phyloP scores from a whole-genome alignment of 2,329 filamentous ascomycete genomes.

The Sclerotinia minor region DNA sequence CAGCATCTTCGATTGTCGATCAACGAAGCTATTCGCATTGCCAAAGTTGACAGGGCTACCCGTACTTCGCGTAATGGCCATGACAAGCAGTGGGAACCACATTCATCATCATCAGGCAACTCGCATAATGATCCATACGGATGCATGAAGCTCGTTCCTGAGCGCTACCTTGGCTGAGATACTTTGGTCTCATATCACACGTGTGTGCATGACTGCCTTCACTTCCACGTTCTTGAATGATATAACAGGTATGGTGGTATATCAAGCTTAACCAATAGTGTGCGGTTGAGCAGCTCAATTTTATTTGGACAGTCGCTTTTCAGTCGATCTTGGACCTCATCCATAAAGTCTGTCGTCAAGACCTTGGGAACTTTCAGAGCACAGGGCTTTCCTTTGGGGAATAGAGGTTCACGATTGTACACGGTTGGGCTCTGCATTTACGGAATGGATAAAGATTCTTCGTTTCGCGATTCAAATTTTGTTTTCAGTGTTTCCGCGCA shows the following conservation, averaged over 20 bases:
- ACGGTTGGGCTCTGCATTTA: not conserved
- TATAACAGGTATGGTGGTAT: not conserved
- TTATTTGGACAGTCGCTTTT: not conserved
- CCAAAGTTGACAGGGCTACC: slow-evolving; percentile 19
- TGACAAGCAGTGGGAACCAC: slow-evolving; percentile 26
- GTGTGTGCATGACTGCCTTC: not conserved
- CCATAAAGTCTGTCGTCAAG: not conserved
- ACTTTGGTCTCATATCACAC: not conserved
- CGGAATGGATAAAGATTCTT: not conserved
- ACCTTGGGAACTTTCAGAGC: not conserved
- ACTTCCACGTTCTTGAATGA: not conserved
- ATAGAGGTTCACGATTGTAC: slow-evolving; percentile 2
- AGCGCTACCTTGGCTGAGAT: slow-evolving; percentile 26
- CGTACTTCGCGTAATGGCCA: slow-evolving; percentile 23
- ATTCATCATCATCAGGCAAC: slow-evolving; percentile 26
- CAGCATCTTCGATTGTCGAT: slow-evolving; percentile 36
- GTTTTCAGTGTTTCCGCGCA: not conserved
- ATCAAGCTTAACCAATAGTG: not conserved
- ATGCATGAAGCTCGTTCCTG: slow-evolving; percentile 35
- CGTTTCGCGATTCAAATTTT: slow-evolving; percentile 4
- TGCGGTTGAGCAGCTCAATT: not conserved
- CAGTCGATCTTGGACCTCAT: not conserved
- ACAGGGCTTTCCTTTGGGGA: not conserved
- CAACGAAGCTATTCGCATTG: slow-evolving; percentile 34
- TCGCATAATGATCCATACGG: slow-evolving; percentile 30